Base-by-base conservation (phyloP, 192 early-diverging fungal genomes). In the Funneliformis geosporum region DNA sequence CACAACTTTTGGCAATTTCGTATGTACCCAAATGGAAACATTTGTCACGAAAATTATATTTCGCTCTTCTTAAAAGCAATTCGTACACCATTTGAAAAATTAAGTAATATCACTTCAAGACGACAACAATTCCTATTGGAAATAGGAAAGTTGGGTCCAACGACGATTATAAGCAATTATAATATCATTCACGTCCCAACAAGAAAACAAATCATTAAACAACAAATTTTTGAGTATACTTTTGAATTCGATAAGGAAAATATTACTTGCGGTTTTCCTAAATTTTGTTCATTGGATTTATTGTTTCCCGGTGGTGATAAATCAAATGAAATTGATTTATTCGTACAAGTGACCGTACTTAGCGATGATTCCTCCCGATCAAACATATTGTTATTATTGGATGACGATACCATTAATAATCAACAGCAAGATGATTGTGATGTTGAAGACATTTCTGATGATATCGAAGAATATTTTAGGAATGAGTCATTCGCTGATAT, bases 401-500 rank as follows among this genome's bases (percentile, higher is more conserved):
- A 66, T 55, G 50, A 55, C 7, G 25, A 33, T 38, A 27, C 64
- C 21, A 25, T 38, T 38, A 38, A 38, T 66, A 8, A 33, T 14
- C 5, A 64, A 23, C 64, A 10, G 25, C 25, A 25, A 65, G 4
- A 65, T 55, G 18, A 0, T 21, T 7, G 21, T 55, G 1, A 18
- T 18, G 4, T 21, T 21, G 50, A 55, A 7, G 27, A 11, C 2
- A 14, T 33, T 33, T 38, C 23, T 28, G 10, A 12, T 12, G 64
- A 38, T 33, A 5, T 66, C 11, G 64, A 27, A 33, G 64, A 25
- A 33, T 73, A n/a, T 73, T 73, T 73, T 73, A 25, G 11, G 1
- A 40, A 73, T 73, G 70, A 73, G 25, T 40, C 11, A 23, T 46
- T 73, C n/a, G n/a, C 44, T 27, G 70, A 73, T 40, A n/a, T 73